Evolutionary conservation across 768 basidiomycete genomes (phyloP), one percentile per base, ranked within the genome.

Genomic region (Chiua virens): DNA sequence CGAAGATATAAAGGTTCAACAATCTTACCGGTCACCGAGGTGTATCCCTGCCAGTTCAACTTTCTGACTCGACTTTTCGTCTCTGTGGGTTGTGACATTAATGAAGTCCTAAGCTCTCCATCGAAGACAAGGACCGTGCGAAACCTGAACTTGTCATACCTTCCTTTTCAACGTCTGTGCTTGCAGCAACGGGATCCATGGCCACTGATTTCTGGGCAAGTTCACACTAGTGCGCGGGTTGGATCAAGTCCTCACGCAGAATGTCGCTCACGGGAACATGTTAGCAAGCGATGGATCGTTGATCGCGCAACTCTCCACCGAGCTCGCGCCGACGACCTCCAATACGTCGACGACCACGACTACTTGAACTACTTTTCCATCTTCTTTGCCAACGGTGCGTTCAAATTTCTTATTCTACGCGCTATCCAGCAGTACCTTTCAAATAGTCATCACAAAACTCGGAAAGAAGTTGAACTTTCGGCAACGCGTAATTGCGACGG

Each of bases 181-280:
- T 25, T 8, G 25, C 25, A 25, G 25, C 4, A 7, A 30, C 28
- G 2, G 9, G 8, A 11, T 32, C 30, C 30, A 93, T 93, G 91
- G 89, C 90, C 5, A 90, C 89, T 34, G 87, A 93, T 71, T 96
- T 92, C 66, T 97, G 91, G 91, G 79, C 83, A 25, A 94, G 92
- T 63, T 89, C 92, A 45, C 94, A 97, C 70, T 86, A 86, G 89
- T 91, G 67, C 74, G 79, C 65, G 48, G 49, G 41, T 53, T 50
- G 34, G 41, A 21, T 43, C 44, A 43, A 44, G 42, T 59, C 45
- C 52, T 58, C 42, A 18, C 27, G 21, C 28, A 17, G 28, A 37
- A 41, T 28, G 38, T 48, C 55, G 59, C 53, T 56, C 55, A 61
- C 65, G 36, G 47, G 36, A 49, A 43, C 46, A 35, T 52, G 25